Base-by-base conservation (phyloP, 371 early-diverging fungal genomes). In the Circinella umbellata region DNA sequence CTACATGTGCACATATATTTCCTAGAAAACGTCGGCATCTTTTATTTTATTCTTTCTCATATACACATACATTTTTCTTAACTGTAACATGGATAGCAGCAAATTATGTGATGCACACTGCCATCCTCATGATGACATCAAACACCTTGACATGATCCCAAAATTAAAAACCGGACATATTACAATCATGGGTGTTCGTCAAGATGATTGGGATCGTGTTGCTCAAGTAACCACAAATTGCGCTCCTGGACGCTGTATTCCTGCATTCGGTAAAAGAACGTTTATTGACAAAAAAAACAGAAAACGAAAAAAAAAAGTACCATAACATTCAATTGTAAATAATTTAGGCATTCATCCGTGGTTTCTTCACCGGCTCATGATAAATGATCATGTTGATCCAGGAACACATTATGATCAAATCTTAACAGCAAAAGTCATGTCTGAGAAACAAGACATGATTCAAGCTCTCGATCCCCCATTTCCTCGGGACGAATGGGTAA, bases 181-280 rank as follows among this genome's bases (percentile, higher is more conserved):
- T n/a, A 82, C 82, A 0, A 61, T 82, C 5, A 85, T 85, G 85
- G 85, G 85, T 1, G 83, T 82, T 3, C 72, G 83, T 27, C 79
- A 74, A 63, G 83, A 82, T 38, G 85, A 85, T 60, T 85, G 85
- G 85, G 80, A 78, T 49, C 49, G 42, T 0, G 85, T 85, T 3
- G 63, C 76, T 15, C 35, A 67, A 17, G 78, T 82, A 34, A 71
- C 77, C 14, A 53, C 60, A n/a, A 70, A 73, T 48, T 73, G 73
- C 10, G 34, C 57, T 4, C 13, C 53, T 4, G 10, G 27, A 0
- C 81, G 72, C 38, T 80, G 81, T 35, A 63, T 82, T n/a, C 85
- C 85, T 4, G 66, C 76, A 18, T 85, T 79, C 76, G 85, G 84
- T 75, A 71, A 69, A 36, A 27, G 3, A 20, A 14, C 4, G 38